Conservation (phyloP, 495 filamentous ascomycete species). For the Talaromyces stipitatus region DNA sequence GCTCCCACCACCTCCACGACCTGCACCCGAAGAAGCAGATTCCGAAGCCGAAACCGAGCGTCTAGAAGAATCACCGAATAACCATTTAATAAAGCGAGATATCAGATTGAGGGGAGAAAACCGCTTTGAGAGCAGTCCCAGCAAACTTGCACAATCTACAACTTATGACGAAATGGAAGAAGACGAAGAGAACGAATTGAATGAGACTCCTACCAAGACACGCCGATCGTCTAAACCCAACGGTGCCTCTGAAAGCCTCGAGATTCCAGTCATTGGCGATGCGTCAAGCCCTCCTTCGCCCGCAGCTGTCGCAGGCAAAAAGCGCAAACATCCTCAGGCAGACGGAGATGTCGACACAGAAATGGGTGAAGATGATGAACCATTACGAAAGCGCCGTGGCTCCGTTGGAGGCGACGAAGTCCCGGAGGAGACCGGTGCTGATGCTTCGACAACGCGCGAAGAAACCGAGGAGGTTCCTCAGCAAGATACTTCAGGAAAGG, state of each 20-base stretch:
- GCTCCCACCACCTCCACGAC: slow-evolving; percentile 28
- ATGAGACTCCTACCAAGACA: slow-evolving; percentile 36
- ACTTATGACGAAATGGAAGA: slow-evolving; percentile 37
- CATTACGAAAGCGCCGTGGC: slow-evolving; percentile 35
- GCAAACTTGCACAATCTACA: slow-evolving; percentile 54
- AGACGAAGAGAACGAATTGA: slow-evolving; percentile 28
- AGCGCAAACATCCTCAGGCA: slow-evolving; percentile 39
- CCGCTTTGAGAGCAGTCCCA: slow-evolving; percentile 53
- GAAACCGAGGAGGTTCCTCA: slow-evolving; percentile 29
- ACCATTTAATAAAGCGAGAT: slow-evolving; percentile 51
- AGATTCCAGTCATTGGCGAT: background rate
- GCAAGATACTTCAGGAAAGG: slow-evolving; percentile 12
- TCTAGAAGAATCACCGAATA: slow-evolving; percentile 83
- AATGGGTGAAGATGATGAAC: slow-evolving; percentile 31
- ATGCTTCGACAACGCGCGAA: slow-evolving; percentile 21
- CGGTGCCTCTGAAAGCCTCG: slow-evolving; percentile 7
- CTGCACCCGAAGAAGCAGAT: slow-evolving; percentile 55
- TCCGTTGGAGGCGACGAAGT: slow-evolving; percentile 38
- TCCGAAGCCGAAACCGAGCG: slow-evolving; percentile 98
- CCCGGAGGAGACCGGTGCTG: slow-evolving; percentile 27
- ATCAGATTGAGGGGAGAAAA: slow-evolving; percentile 47
- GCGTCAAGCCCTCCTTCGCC: background rate
- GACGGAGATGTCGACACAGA: slow-evolving; percentile 35
- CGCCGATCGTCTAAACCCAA: slow-evolving; percentile 24
- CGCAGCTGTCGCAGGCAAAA: slow-evolving; percentile 28